Evolutionary conservation across 2,329 filamentous ascomycete species (phyloP).

Genomic region (Aspergillus niger): DNA sequence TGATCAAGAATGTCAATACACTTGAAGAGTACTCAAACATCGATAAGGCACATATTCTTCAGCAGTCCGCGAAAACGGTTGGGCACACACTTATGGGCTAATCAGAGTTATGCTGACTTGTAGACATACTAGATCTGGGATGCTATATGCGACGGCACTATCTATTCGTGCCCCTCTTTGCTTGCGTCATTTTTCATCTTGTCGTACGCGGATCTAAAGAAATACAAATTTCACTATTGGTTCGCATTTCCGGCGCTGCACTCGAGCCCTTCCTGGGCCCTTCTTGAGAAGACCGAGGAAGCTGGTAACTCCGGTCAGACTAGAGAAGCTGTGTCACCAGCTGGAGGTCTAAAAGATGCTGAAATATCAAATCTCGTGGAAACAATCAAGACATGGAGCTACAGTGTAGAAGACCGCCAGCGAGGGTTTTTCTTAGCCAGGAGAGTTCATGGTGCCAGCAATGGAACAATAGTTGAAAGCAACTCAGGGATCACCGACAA

Average conservation of each 20-base stretch:
- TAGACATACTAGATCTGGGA: slow-evolving; percentile 79
- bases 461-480: background rate
- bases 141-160: slow-evolving; percentile 92
- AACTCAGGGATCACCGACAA: background rate
- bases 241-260: slow-evolving; percentile 94
- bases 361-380: slow-evolving; percentile 83
- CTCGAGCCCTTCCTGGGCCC: slow-evolving; percentile 80
- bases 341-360: slow-evolving; percentile 56
- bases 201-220: slow-evolving; percentile 94
- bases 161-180: slow-evolving; percentile 91
- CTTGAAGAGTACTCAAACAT: slow-evolving; percentile 86
- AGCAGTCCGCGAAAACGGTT: slow-evolving; percentile 77
- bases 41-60: slow-evolving; percentile 76
- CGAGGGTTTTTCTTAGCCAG: slow-evolving; percentile 97
- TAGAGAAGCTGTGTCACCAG: slow-evolving; percentile 11
- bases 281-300: slow-evolving; percentile 41
- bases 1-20: slow-evolving; percentile 95
- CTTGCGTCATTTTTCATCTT: slow-evolving; percentile 86
- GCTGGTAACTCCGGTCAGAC: slow-evolving; percentile 22
- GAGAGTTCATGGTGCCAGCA: slow-evolving; percentile 53
- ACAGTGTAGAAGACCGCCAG: slow-evolving; percentile 76
- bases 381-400: slow-evolving; percentile 82
- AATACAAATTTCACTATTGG: slow-evolving; percentile 97
- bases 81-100: slow-evolving; percentile 22
- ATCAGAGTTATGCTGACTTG: slow-evolving; percentile 15